Conservation (phyloP, 495 filamentous ascomycete genomes). For the Haplographium delicatum region DNA sequence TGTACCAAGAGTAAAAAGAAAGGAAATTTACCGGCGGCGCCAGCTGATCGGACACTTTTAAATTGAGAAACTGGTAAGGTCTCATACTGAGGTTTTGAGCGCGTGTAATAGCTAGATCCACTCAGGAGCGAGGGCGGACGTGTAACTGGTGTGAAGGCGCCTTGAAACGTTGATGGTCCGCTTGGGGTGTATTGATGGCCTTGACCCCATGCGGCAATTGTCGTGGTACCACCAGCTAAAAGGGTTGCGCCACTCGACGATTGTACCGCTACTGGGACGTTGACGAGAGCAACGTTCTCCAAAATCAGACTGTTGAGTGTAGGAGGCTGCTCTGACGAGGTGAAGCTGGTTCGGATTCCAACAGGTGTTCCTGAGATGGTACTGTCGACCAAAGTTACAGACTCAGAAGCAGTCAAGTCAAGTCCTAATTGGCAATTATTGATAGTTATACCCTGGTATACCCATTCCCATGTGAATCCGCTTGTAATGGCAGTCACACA, state of each 20-base stretch:
- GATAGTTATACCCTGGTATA: conserved; percentile 47
- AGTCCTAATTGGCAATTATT: conserved; percentile 59
- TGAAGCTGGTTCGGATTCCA: conserved; percentile 28
- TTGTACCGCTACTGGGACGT: conserved; percentile 44
- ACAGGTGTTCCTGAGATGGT: conserved; percentile 43
- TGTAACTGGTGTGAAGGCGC: conserved; percentile 33
- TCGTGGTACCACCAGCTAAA: conserved; percentile 53
- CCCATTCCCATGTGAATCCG: conserved; percentile 49
- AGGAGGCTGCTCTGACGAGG: conserved; percentile 42
- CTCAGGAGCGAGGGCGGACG: conserved; percentile 32
- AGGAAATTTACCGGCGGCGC: conserved; percentile 66
- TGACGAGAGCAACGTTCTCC: conserved; percentile 62
- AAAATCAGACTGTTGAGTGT: conserved; percentile 48
- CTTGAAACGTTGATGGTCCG: conserved; percentile 31
- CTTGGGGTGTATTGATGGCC: conserved; percentile 41
- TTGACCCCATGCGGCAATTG: conserved; percentile 45
- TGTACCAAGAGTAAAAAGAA: too few species aligned
- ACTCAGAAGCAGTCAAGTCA: conserved; percentile 52
- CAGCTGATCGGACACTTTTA: conserved; percentile 49
- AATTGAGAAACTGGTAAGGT: conserved; percentile 45
- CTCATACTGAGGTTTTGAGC: conserved; percentile 56
- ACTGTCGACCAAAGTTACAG: conserved; percentile 63
- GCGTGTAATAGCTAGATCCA: conserved; percentile 24
- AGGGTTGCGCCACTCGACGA: conserved; percentile 37
- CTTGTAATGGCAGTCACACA: conserved; percentile 49